Percentiles rank a stretch among this genome's conserved stretches.
Conservation (phyloP, 208 protist genomes). For the Strigomonas galati region DNA sequence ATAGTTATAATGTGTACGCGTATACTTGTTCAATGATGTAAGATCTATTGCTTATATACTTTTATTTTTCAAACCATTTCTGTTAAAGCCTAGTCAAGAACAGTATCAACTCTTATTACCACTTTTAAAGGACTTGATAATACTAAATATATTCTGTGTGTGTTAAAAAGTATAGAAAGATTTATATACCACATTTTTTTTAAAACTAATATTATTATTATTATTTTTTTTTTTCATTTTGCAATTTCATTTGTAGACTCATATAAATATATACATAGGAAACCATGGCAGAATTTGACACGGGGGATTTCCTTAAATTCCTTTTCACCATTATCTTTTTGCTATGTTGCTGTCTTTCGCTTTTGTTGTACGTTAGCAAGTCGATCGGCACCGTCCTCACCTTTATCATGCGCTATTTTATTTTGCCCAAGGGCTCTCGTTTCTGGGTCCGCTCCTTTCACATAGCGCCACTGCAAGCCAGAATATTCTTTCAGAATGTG, state of each 20-base stretch:
- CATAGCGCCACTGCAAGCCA: slow-evolving; percentile 53
- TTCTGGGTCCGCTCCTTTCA: slow-evolving; percentile 53
- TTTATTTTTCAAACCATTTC: slow-evolving; percentile 4
- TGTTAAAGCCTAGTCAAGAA: too few relatives aligned
- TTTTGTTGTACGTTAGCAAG: slow-evolving; percentile 67
- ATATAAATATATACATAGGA: slow-evolving; percentile 5
- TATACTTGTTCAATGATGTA: too few relatives aligned
- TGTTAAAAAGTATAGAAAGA: slow-evolving; percentile 1
- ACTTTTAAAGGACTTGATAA: too few relatives aligned
- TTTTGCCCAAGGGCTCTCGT: slow-evolving; percentile 55
- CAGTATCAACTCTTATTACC: too few relatives aligned
- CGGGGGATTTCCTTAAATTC: slow-evolving; percentile 54
- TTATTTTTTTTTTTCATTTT: slow-evolving; percentile 1
- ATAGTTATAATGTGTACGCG: too few relatives aligned
- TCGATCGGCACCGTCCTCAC: slow-evolving; percentile 38
- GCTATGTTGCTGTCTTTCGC: slow-evolving; percentile 48
- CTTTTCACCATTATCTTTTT: slow-evolving; percentile 70
- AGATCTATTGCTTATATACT: too few relatives aligned
- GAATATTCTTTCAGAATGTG: slow-evolving; percentile 74
- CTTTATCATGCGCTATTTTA: slow-evolving; percentile 51
- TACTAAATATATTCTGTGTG: too few relatives aligned
- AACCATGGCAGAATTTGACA: slow-evolving; percentile 27
- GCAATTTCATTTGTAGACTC: background rate
- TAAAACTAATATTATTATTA: slow-evolving; percentile 1
- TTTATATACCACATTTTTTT: background rate